Evolutionary conservation across 140 eudicot genomes (phyloP), one percentile per base, ranked within the genome.

Genomic region (Artemisia princeps): DNA sequence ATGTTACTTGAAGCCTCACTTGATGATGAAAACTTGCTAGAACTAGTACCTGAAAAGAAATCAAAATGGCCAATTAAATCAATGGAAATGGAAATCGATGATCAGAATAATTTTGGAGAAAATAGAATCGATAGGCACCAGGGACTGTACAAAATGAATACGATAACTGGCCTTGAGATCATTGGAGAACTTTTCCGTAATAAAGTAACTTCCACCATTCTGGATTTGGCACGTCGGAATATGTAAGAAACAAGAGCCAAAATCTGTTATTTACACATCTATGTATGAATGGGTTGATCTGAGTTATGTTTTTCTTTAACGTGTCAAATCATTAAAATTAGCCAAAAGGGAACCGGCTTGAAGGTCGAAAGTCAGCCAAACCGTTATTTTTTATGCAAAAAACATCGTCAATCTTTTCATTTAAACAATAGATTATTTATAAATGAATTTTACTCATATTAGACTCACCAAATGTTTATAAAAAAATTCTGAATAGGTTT

Each of bases 1-100:
- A 75, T 81, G 73, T 77, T 91, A 63, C 76, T 91, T 72, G 97
- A 87, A 76, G 95, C 96, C 30, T 83, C 97, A 51, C 80, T 91
- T 60, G 97, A 91, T 53, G 97, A 91, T 74, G 97, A 91, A 69
- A 84, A 86, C 33, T 74, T 91, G 75, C 78, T 91, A 80, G 96
- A 87, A 70, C 80, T 83, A 64, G 81, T 84, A 56, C 74, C 86
- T 46, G 84, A 80, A 72, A 85, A 85, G 84, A 85, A 71, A 69
- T 87, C 86, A 42, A 81, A 60, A 65, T 85, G 91, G 95, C 76
- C 78, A 69, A 76, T 59, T 57, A 77, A 66, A 71, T 56, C 84
- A 45, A 82, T 79, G 28, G 95, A 83, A 6, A 91, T 87, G 95
- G 95, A 85, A 26, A 83, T 86, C 20, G 95, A 85, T 67, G 66